Percentiles rank a stretch among this genome's conserved stretches.
These are phyloP conservation scores for Nannochloris sp. DNA, from an alignment of 139 green algal species.

Conservation along the genomic window DNA sequence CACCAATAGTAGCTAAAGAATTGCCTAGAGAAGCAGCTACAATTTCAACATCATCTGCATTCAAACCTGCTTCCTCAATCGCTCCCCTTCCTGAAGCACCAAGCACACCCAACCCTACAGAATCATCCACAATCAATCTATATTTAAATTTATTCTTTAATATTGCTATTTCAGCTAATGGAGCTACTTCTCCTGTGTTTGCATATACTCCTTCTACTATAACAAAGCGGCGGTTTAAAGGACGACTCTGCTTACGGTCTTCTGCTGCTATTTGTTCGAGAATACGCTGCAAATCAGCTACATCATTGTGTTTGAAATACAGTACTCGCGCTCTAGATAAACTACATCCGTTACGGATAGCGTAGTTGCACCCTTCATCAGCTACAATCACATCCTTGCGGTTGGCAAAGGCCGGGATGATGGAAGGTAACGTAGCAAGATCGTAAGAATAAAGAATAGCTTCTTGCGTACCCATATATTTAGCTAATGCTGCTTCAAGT, in stretches of 20 bases:
- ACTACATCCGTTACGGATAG: conserved; percentile 71
- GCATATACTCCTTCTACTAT: conserved; percentile 90
- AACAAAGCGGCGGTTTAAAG: conserved; percentile 84
- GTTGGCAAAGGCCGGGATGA: conserved; percentile 92
- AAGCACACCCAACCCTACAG: conserved; percentile 80
- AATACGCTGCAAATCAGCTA: conserved; percentile 71
- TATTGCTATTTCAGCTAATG: conserved; percentile 62
- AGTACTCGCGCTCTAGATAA: conserved; percentile 65
- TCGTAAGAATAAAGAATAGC: conserved; percentile 94
- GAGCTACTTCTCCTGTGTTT: conserved; percentile 74
- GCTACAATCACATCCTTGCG: conserved; percentile 80
- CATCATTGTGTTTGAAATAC: conserved; percentile 96
- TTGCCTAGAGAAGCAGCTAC: conserved; percentile 77
- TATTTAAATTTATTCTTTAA: conserved; percentile 81
- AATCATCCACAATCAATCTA: conserved; percentile 94
- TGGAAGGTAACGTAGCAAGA: conserved; percentile 75
- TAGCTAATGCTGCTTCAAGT: conserved; percentile 64
- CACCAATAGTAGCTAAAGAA: conserved; percentile 75
- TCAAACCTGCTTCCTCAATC: conserved; percentile 73
- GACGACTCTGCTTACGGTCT: conserved; percentile 42
- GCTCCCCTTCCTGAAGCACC: conserved; percentile 74
- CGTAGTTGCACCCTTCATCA: conserved; percentile 65
- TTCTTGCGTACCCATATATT: conserved; percentile 76
- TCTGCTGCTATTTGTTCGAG: conserved; percentile 54
- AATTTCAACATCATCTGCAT: conserved; percentile 73